These are phyloP conservation scores for Globisporangium megalacanthum DNA, from an alignment of 352 stramenopile genomes.

Conservation along the genomic window DNA sequence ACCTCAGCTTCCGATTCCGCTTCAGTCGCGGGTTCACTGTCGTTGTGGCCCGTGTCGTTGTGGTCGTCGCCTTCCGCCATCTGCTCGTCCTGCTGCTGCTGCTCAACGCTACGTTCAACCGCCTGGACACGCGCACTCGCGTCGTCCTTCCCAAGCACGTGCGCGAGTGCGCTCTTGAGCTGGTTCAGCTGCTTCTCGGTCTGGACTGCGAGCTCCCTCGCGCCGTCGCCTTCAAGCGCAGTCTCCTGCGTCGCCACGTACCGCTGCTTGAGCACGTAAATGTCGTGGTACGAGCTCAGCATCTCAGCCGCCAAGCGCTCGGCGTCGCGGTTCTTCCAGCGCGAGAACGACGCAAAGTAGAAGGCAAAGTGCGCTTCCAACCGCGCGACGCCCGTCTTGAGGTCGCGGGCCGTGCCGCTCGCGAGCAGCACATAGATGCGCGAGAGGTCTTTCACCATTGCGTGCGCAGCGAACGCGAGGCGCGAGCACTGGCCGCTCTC, in stretches of 20 bases:
- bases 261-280: slow-evolving; percentile 37
- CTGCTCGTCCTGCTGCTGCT: slow-evolving; percentile 17
- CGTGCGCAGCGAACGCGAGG: slow-evolving; percentile 39
- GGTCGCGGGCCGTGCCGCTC: slow-evolving; percentile 24
- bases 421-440: slow-evolving; percentile 27
- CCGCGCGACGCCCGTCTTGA: slow-evolving; percentile 35
- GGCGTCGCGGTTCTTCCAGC: slow-evolving; percentile 57
- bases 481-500: slow-evolving; percentile 31
- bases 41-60: slow-evolving; percentile 3
- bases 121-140: slow-evolving; percentile 24
- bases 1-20: slow-evolving; percentile 6
- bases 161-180: slow-evolving; percentile 42
- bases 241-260: slow-evolving; percentile 27
- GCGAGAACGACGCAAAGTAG: slow-evolving; percentile 60
- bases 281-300: slow-evolving; percentile 45
- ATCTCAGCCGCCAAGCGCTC: slow-evolving; percentile 47
- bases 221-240: slow-evolving; percentile 34
- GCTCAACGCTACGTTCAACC: slow-evolving; percentile 27
- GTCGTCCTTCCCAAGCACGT: slow-evolving; percentile 45
- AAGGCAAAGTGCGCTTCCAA: slow-evolving; percentile 57
- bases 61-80: slow-evolving; percentile 8
- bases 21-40: slow-evolving; percentile 14
- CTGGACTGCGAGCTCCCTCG: slow-evolving; percentile 47
- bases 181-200: slow-evolving; percentile 59
- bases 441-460: slow-evolving; percentile 33